These are phyloP conservation scores for Aspergillus hortae DNA, from an alignment of 2,329 filamentous ascomycete genomes.

Conservation along the genomic window DNA sequence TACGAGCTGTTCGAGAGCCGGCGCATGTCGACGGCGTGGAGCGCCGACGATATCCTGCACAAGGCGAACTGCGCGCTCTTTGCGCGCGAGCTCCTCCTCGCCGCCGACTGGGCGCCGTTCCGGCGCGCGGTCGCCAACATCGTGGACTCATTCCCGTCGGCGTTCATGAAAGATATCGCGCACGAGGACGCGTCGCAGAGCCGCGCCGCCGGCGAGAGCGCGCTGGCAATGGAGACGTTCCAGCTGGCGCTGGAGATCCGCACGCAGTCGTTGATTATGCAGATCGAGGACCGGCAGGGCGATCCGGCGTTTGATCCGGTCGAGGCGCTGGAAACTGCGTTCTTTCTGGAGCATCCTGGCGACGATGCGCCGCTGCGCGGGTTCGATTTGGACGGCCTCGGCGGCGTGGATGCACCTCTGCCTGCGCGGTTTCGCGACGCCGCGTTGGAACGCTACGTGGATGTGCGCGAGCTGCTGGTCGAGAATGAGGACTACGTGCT, in stretches of 20 bases:
- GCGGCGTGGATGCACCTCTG: conserved; percentile 36
- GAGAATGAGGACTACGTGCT: conserved; percentile 19
- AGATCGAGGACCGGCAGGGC: conserved; percentile 32
- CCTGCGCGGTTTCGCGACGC: conserved; percentile 30
- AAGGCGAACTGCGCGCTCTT: conserved; percentile 43
- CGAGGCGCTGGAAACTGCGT: conserved; percentile 38
- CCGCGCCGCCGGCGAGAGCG: conserved; percentile 34
- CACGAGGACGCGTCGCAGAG: conserved; percentile 5
- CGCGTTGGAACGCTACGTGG: conserved; percentile 36
- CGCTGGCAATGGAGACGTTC: conserved; percentile 42
- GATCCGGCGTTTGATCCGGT: conserved; percentile 38
- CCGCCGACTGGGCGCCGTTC: conserved; percentile 17
- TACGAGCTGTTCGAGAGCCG: conserved; percentile 17
- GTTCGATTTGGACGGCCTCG: conserved; percentile 30
- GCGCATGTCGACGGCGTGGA: conserved; percentile 21
- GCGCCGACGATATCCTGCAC: conserved; percentile 38
- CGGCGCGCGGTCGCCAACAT: conserved; percentile 27
- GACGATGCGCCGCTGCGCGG: conserved; percentile 20
- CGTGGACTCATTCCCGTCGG: conserved; percentile 30
- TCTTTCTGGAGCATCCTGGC: conserved; percentile 30
- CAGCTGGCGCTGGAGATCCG: conserved; percentile 51
- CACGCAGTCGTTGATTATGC: conserved; percentile 52
- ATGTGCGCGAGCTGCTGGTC: conserved; percentile 35
- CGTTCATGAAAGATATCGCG: conserved; percentile 32
- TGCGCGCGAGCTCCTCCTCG: conserved; percentile 37